Base-by-base conservation (phyloP, 2,329 filamentous ascomycete species). In the Chaetomium globosum region DNA sequence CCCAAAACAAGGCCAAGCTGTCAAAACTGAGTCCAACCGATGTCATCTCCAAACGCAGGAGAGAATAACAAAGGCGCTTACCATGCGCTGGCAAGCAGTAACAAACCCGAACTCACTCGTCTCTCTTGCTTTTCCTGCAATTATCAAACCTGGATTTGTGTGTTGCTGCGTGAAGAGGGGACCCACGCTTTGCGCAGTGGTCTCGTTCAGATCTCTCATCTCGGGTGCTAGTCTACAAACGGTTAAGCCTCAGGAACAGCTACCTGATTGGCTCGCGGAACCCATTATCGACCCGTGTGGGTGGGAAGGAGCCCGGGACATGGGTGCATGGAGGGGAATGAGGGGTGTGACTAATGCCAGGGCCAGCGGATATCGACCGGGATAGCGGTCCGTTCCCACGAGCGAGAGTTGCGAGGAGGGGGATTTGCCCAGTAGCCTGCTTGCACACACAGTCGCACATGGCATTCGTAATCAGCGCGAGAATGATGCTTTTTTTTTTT, bases 221-320 rank as follows among this genome's bases (percentile, higher is more conserved):
- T n/a, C 51, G 51, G 51, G 51, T 28, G 51, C 62, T 39, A 67
- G 30, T 13, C 67, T 55, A n/a, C 12, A 68, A 65, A 59, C 6
- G 73, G 76, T 60, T 71, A 77, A 77, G 78, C 73, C 72, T 68
- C 77, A 80, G 77, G 77, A 67, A 79, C 78, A 73, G 68, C 39
- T 21, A 36, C 70, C n/a, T 74, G 67, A 80, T 81, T 81, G 79
- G 79, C 54, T 67, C 73, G 75, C 77, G 74, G 75, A 76, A 74
- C 65, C 66, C 59, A 58, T 70, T 33, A 70, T 67, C 71, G 73
- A 74, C 69, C 73, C 74, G 74, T 71, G 67, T 67, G 68, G 66
- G 72, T 73, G 71, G 68, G 70, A 67, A 66, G 66, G 58, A 48
- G 46, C 46, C 46, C 46, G 21, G n/a, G 46, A 61, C 54, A 28